Conservation (phyloP, 768 basidiomycete genomes). For the Tricholomella constricta region DNA sequence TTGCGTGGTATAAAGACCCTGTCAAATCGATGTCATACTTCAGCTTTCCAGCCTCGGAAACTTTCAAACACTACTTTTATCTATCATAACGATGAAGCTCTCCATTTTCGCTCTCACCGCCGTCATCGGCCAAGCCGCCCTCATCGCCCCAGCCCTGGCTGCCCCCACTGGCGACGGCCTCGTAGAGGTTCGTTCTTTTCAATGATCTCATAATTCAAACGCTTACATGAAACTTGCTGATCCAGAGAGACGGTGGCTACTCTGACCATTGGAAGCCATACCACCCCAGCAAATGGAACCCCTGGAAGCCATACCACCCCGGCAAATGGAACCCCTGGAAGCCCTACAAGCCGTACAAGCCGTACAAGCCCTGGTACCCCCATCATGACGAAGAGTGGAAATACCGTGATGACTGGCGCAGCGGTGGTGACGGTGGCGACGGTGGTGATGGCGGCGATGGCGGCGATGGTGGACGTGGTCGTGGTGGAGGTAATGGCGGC, state of each 20-base stretch:
- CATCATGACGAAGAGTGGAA: neutral
- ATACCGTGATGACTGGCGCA: neutral
- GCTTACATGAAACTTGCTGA: neutral
- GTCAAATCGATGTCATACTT: neutral
- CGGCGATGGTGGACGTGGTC: neutral
- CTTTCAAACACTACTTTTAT: neutral
- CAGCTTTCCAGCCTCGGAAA: neutral
- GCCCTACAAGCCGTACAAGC: too few relatives aligned
- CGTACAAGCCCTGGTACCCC: too few relatives aligned
- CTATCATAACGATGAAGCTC: slow-evolving; percentile 6
- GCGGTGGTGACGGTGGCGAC: neutral
- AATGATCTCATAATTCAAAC: neutral
- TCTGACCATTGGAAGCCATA: neutral
- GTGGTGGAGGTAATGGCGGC: neutral
- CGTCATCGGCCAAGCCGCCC: slow-evolving; percentile 2
- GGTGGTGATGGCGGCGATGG: neutral
- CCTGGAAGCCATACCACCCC: too few relatives aligned
- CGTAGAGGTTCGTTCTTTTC: neutral
- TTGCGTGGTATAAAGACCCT: neutral
- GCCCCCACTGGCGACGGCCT: slow-evolving; percentile 2
- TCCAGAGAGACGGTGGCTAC: too few relatives aligned
- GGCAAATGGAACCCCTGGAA: too few relatives aligned
- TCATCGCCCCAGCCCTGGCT: slow-evolving; percentile 4
- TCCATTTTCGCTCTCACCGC: slow-evolving; percentile 6
- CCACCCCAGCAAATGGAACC: too few relatives aligned